phyloP scores from a whole-genome alignment of 192 early-diverging fungal species.

The Oehlia diaphana region DNA sequence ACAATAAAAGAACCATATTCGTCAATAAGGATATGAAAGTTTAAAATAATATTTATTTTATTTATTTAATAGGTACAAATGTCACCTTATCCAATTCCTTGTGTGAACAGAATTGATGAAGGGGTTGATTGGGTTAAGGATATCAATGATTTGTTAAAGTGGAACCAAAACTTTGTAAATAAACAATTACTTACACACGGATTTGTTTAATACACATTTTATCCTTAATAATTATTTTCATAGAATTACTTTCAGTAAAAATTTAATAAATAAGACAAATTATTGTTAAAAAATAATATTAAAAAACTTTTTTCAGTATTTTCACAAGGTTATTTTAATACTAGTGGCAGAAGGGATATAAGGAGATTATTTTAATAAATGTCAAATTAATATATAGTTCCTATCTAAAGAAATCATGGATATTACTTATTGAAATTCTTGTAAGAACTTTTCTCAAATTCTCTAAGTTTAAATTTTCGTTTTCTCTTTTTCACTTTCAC shows the following conservation, averaged over 20 bases:
- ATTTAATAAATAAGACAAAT: too few species aligned
- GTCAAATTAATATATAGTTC: too few species aligned
- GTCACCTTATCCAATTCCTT: slow-evolving; percentile 78
- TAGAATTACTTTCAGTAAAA: too few species aligned
- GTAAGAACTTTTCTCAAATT: neutral
- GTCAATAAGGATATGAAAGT: neutral
- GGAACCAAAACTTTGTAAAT: slow-evolving; percentile 76
- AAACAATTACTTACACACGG: slow-evolving; percentile 22
- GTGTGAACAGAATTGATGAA: slow-evolving; percentile 65
- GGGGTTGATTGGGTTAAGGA: slow-evolving; percentile 77
- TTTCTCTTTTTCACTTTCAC: slow-evolving; percentile 8
- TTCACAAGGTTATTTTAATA: too few species aligned
- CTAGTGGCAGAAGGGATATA: too few species aligned
- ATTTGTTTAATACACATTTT: neutral
- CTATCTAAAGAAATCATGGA: too few species aligned
- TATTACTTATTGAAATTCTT: neutral
- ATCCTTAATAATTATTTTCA: too few species aligned
- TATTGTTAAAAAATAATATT: too few species aligned
- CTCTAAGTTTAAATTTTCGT: neutral
- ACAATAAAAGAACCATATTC: too few species aligned
- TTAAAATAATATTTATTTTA: slow-evolving; percentile 30
- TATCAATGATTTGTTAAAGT: slow-evolving; percentile 84
- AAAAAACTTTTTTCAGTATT: too few species aligned
- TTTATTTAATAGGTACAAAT: slow-evolving; percentile 48
- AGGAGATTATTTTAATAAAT: too few species aligned